Evolutionary conservation across 2,329 filamentous ascomycete genomes (phyloP).

Genomic region (Seiridium unicorne): DNA sequence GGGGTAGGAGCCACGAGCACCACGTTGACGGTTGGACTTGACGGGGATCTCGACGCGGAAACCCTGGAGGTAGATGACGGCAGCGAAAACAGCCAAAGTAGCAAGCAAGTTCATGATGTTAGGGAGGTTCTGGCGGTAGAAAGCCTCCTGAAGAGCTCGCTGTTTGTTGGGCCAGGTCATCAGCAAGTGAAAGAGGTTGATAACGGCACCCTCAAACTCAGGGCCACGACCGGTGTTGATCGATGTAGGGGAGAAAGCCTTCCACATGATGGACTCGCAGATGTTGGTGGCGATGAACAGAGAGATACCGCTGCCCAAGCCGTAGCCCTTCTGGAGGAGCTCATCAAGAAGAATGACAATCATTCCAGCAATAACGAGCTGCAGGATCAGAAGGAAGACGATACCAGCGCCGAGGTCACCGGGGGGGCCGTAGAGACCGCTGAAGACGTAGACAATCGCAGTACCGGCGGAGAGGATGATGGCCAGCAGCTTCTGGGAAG

Average conservation of each 20-base stretch:
- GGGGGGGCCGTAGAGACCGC: constrained; percentile 94
- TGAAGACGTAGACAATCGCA: constrained; percentile 97
- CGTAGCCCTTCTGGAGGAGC: constrained; percentile 98
- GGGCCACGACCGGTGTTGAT: constrained; percentile 99
- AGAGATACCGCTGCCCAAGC: constrained; percentile 96
- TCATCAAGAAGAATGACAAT: constrained; percentile 99
- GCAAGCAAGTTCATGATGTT: constrained; percentile 99
- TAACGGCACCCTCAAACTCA: constrained; percentile 98
- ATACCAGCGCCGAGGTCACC: constrained; percentile 96
- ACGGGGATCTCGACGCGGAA: constrained; percentile 99
- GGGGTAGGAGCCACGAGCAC: constrained; percentile 96
- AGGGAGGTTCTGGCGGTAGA: constrained; percentile 98
- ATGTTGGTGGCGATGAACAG: constrained; percentile 99
- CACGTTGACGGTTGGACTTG: constrained; percentile 98
- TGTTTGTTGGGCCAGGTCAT: constrained; percentile 99
- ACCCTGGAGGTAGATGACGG: constrained; percentile 98
- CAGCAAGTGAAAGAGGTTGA: constrained; percentile 95
- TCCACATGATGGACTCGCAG: constrained; percentile 99
- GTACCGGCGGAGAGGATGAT: constrained; percentile 98
- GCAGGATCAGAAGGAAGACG: constrained; percentile 95
- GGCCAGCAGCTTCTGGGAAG: constrained; percentile 96
- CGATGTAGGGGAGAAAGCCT: constrained; percentile 98
- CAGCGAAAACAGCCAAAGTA: constrained; percentile 89
- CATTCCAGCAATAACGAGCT: constrained; percentile 95
- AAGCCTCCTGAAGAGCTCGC: constrained; percentile 95